These are phyloP conservation scores for Pestalotiopsis sp. DNA, from an alignment of 2,329 filamentous ascomycete genomes.

Conservation along the genomic window DNA sequence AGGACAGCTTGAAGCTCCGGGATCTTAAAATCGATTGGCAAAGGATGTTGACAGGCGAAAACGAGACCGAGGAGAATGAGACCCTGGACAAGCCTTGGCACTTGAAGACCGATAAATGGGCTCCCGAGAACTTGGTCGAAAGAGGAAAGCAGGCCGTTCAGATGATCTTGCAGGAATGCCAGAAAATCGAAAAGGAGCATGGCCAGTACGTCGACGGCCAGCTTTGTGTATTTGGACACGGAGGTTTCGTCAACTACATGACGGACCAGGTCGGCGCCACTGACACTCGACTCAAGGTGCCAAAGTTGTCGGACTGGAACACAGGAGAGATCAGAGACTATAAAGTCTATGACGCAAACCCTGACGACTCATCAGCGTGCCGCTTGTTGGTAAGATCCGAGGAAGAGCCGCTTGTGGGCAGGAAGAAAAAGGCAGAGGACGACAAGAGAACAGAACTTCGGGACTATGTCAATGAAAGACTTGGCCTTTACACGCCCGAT, in stretches of 20 bases:
- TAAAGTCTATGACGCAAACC: neutral
- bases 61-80: neutral
- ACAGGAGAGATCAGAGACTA: slow-evolving; percentile 16
- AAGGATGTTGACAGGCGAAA: neutral
- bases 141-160: neutral
- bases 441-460: neutral
- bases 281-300: slow-evolving; percentile 5
- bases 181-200: neutral
- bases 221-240: slow-evolving; percentile 14
- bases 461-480: neutral
- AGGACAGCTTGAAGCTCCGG: neutral
- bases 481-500: neutral
- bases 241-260: slow-evolving; percentile 16
- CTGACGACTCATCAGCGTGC: neutral
- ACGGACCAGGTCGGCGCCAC: neutral
- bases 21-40: slow-evolving; percentile 10
- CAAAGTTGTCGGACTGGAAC: slow-evolving; percentile 19
- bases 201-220: neutral
- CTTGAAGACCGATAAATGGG: slow-evolving; percentile 4
- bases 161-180: slow-evolving; percentile 3
- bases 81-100: neutral
- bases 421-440: neutral
- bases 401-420: too few species aligned
- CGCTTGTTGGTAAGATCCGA: neutral
- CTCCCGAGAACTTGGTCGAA: slow-evolving; percentile 2